Base-by-base conservation (phyloP, 192 early-diverging fungal genomes). In the Phycomyces blakesleeanus region DNA sequence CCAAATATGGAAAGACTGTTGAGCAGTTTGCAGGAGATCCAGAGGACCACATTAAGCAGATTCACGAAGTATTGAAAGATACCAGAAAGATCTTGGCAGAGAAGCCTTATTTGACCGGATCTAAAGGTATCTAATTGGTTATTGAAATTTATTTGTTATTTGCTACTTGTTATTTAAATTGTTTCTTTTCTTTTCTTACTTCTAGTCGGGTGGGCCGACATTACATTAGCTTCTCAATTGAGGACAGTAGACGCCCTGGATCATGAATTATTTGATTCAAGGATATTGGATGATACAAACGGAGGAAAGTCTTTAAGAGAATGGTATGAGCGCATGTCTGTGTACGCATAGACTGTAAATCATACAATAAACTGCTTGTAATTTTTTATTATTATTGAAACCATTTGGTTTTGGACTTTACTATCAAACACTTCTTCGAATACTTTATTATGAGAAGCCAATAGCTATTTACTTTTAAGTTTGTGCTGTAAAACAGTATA, bases 131-230 rank as follows among this genome's bases (percentile, higher is more conserved):
- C 52, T 50, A 26, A 22, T 34, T 5, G 27, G 20, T 11, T 49
- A 21, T 21, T 51, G 55, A 25, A 11, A 0, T 34, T 34, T 34
- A 34, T 34, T n/a, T n/a, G n/a, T 34, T 34, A 34, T 34, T 34
- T 34, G n/a, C n/a, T n/a, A n/a, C 29, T 5, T 34, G 2, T 34
- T 2, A 7, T 7, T 34, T 34, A 34, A 34, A n/a, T n/a, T n/a
- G n/a, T n/a, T n/a, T n/a, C n/a, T n/a, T n/a, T n/a, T n/a, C n/a
- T 34, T 34, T 34, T 34, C 3, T n/a, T n/a, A n/a, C n/a, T n/a
- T n/a, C n/a, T n/a, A 77, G 79, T 72, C 54, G 71, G 76, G 10
- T 81, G 67, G 65, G 67, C 79, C 2, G 76, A 78, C 47, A 65
- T 78, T 41, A 55, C 69, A 0, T 24, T 81, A 6, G 76, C 68